Evolutionary conservation across 306 rosid species (phyloP).

Genomic region (Cicer yamashitae): DNA sequence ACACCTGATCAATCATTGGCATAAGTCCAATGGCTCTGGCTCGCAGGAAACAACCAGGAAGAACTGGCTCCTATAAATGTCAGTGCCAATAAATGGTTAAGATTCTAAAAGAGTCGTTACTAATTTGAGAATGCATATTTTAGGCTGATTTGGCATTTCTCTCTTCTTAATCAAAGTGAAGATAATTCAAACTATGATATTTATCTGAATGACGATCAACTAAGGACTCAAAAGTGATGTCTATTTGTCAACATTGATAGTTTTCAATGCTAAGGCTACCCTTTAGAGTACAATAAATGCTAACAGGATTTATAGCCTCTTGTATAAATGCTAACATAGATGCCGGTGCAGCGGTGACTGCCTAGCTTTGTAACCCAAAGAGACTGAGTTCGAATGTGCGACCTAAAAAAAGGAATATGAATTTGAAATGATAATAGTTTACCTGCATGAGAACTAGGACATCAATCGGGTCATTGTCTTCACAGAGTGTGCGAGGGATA

Average conservation of each 20-base stretch:
- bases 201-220: neutral
- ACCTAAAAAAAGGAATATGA: neutral
- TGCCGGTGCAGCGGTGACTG: no score
- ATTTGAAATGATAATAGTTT: constrained; percentile 29
- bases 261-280: no score
- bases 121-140: neutral
- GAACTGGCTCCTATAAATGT: constrained; percentile 78
- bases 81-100: neutral
- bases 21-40: constrained; percentile 93
- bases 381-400: neutral
- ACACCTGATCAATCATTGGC: constrained; percentile 99
- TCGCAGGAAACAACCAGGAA: constrained; percentile 94
- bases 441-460: constrained; percentile 98
- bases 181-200: constrained; percentile 4
- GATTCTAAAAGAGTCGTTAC: neutral
- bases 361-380: no score
- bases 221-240: no score
- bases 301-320: no score
- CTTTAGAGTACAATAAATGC: no score
- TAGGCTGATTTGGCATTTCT: neutral
- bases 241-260: no score
- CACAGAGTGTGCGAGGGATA: constrained; percentile 95
- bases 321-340: no score
- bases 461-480: constrained; percentile 98
- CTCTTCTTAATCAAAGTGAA: constrained; percentile 13